phyloP scores from a whole-genome alignment of 352 stramenopile species.

The Phytopythium delawarense region DNA sequence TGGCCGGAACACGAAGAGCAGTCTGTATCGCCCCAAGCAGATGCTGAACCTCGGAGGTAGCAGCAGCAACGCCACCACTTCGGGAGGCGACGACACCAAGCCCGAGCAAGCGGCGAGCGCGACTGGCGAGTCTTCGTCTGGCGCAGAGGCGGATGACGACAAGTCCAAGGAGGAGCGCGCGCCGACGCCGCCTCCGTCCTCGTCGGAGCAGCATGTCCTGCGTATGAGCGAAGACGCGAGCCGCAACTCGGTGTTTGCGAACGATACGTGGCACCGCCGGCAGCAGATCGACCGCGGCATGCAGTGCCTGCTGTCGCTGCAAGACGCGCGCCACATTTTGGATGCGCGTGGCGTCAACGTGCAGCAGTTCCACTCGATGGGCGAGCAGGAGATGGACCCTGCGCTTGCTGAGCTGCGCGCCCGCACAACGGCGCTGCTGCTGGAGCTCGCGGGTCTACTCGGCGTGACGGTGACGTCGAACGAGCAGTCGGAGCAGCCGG shows the following conservation, averaged over 20 bases:
- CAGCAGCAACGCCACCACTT: conserved; percentile 10
- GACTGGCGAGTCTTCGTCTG: conserved; percentile 4
- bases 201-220: conserved; percentile 26
- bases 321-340: conserved; percentile 78
- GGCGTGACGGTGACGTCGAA: conserved; percentile 37
- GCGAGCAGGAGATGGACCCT: conserved; percentile 62
- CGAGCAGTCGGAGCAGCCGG: conserved; percentile 6
- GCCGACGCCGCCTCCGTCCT: neutral
- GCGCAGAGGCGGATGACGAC: conserved; percentile 12
- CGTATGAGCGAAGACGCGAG: conserved; percentile 43
- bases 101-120: conserved; percentile 1
- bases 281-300: conserved; percentile 70
- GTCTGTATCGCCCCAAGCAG: conserved; percentile 74
- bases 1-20: conserved; percentile 72
- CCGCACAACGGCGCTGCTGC: conserved; percentile 60
- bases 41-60: conserved; percentile 40
- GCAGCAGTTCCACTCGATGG: conserved; percentile 83
- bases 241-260: conserved; percentile 64
- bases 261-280: conserved; percentile 68
- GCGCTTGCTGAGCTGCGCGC: conserved; percentile 60
- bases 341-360: conserved; percentile 82
- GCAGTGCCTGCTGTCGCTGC: conserved; percentile 71
- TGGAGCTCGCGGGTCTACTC: conserved; percentile 61
- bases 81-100: conserved; percentile 11
- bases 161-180: neutral